phyloP scores from a whole-genome alignment of 768 basidiomycete genomes.

The Lyophyllum atratum region DNA sequence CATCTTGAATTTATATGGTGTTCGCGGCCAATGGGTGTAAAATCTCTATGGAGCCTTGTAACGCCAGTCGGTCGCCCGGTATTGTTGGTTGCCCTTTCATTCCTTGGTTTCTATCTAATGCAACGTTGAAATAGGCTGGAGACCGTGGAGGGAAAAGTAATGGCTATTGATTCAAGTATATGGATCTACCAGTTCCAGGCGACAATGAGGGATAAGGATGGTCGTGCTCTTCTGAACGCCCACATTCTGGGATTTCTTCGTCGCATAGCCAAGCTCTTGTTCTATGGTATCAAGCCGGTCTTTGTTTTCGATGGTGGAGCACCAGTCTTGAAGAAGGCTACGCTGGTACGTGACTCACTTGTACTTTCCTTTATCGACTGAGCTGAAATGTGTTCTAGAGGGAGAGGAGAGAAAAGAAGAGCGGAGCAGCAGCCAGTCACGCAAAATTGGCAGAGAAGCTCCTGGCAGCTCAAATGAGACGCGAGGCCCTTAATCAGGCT shows the following conservation, averaged over 20 bases:
- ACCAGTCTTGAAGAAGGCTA: conserved; percentile 83
- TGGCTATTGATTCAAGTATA: conserved; percentile 98
- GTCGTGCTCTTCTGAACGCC: conserved; percentile 85
- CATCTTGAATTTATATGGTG: conserved; percentile 10
- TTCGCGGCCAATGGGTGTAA: conserved; percentile 79
- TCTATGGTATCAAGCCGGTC: conserved; percentile 97
- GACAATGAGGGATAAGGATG: conserved; percentile 98
- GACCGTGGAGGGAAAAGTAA: conserved; percentile 89
- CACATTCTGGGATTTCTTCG: conserved; percentile 91
- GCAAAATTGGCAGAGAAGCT: conserved; percentile 87
- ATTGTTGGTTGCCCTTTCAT: conserved; percentile 48
- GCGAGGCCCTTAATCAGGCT: conserved; percentile 70
- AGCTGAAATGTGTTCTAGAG: conserved; percentile 44
- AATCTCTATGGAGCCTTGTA: conserved; percentile 92
- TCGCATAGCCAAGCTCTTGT: conserved; percentile 91
- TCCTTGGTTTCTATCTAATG: neutral
- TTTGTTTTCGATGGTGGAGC: conserved; percentile 99
- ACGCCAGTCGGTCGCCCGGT: conserved; percentile 94
- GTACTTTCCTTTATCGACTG: neutral
- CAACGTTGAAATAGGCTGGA: conserved; percentile 63
- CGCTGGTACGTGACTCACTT: conserved; percentile 61
- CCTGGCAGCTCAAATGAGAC: conserved; percentile 90
- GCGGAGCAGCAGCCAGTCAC: conserved; percentile 85
- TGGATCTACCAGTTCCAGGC: conserved; percentile 99
- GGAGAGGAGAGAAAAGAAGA: conserved; percentile 89